phyloP scores from a whole-genome alignment of 352 stramenopile species.

The Thraustotheca clavata region DNA sequence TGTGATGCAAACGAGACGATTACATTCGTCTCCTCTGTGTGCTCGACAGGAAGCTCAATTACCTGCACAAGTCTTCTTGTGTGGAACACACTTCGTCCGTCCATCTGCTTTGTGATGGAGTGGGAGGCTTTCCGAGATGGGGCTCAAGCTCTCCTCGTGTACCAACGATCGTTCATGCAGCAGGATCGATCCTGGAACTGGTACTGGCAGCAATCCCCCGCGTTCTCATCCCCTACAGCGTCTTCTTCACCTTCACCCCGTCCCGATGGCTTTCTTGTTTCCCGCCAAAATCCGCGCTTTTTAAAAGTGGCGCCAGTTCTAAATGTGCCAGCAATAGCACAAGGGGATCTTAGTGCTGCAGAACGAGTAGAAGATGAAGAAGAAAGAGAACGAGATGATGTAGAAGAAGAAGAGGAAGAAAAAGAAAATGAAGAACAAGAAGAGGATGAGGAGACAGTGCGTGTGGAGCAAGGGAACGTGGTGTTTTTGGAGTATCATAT shows the following conservation, averaged over 20 bases:
- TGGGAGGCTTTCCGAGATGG: constrained; percentile 45
- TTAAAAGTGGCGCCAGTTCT: constrained; percentile 2
- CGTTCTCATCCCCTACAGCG: constrained; percentile 10
- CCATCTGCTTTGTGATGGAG: constrained; percentile 29
- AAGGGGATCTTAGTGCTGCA: too few relatives aligned
- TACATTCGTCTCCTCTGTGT: constrained; percentile 21
- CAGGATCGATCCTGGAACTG: constrained; percentile 38
- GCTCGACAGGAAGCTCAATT: constrained; percentile 18
- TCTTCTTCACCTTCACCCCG: not conserved
- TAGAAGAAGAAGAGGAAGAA: not conserved
- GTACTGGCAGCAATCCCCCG: constrained; percentile 42
- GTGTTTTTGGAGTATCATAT: constrained; percentile 73
- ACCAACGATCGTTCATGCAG: constrained; percentile 27
- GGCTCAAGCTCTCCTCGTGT: constrained; percentile 32
- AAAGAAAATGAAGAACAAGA: not conserved
- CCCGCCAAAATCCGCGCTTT: constrained; percentile 30
- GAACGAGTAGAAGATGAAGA: constrained; percentile 18
- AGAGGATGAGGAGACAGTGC: not conserved
- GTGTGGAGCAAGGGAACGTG: not conserved
- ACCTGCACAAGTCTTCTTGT: constrained; percentile 16
- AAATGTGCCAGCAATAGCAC: constrained; percentile 11
- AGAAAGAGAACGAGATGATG: not conserved
- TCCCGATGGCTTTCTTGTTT: constrained; percentile 53
- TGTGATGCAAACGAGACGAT: constrained; percentile 15
- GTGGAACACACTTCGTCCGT: constrained; percentile 11